Conservation (phyloP, 768 basidiomycete species). For the Scleroderma citrinum region DNA sequence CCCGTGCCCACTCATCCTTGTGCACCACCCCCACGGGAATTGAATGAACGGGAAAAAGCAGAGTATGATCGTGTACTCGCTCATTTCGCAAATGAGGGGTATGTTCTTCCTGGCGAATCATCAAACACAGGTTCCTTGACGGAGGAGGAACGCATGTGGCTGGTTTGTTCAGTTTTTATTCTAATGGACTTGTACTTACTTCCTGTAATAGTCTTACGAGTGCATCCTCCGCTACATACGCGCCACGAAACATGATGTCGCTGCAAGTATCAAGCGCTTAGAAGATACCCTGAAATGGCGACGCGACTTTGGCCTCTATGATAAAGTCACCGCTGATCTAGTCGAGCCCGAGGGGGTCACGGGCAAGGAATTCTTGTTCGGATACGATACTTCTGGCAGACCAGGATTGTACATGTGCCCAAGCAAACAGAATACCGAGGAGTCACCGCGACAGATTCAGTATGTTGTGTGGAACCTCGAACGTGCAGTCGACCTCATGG, state of each 20-base stretch:
- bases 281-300: slow-evolving; percentile 77
- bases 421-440: slow-evolving; percentile 73
- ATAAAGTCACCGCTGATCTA: slow-evolving; percentile 48
- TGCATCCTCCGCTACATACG: slow-evolving; percentile 74
- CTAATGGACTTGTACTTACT: slow-evolving; percentile 2
- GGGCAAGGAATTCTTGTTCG: slow-evolving; percentile 76
- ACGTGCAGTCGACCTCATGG: slow-evolving; percentile 69
- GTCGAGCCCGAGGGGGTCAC: slow-evolving; percentile 79
- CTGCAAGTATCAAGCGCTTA: slow-evolving; percentile 55
- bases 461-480: slow-evolving; percentile 76
- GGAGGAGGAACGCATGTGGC: slow-evolving; percentile 74
- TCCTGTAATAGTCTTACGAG: slow-evolving; percentile 45
- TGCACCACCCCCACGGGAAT: slow-evolving; percentile 28
- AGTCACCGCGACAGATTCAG: slow-evolving; percentile 60
- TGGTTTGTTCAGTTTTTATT: slow-evolving; percentile 36
- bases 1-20: slow-evolving; percentile 22
- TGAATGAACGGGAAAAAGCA: slow-evolving; percentile 41
- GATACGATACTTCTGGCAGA: slow-evolving; percentile 60
- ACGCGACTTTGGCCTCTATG: slow-evolving; percentile 70
- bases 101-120: slow-evolving; percentile 43
- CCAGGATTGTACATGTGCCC: slow-evolving; percentile 67
- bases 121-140: slow-evolving; percentile 40
- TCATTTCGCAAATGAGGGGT: slow-evolving; percentile 52
- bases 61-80: slow-evolving; percentile 49
- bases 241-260: slow-evolving; percentile 67